These are phyloP conservation scores for Torrubiella hemipterigena DNA, from an alignment of 2,329 filamentous ascomycete species.

Conservation along the genomic window DNA sequence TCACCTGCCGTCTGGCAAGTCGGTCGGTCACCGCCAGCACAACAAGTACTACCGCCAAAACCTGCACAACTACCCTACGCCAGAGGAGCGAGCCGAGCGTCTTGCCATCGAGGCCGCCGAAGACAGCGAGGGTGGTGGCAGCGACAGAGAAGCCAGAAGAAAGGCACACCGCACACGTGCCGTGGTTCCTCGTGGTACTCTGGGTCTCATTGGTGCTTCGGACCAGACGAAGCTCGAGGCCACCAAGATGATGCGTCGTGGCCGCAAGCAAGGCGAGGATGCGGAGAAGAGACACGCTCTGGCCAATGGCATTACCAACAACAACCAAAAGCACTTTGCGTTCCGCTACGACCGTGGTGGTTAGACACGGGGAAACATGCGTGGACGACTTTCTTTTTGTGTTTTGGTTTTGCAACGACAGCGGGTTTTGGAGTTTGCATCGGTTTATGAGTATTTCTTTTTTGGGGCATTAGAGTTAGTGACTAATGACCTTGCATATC, in stretches of 20 bases:
- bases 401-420: too few species aligned
- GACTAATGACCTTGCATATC: too few species aligned
- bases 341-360: slow-evolving; percentile 35
- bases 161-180: slow-evolving; percentile 35
- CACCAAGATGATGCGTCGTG: slow-evolving; percentile 53
- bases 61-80: slow-evolving; percentile 68
- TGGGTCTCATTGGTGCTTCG: slow-evolving; percentile 66
- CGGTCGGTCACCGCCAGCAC: slow-evolving; percentile 80
- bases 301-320: slow-evolving; percentile 59
- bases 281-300: slow-evolving; percentile 53
- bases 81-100: slow-evolving; percentile 61
- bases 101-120: slow-evolving; percentile 39
- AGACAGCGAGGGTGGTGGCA: slow-evolving; percentile 22
- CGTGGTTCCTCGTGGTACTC: slow-evolving; percentile 56
- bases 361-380: too few species aligned
- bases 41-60: slow-evolving; percentile 90
- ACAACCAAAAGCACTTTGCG: slow-evolving; percentile 57
- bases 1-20: slow-evolving; percentile 79
- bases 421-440: too few species aligned
- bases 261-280: slow-evolving; percentile 51
- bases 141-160: slow-evolving; percentile 20
- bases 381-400: too few species aligned
- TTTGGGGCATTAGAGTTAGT: too few species aligned
- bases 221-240: slow-evolving; percentile 64
- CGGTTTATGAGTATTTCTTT: too few species aligned